A percentile compares a stretch with the other conserved stretches of the same genome.
phyloP scores from a whole-genome alignment of 1,284 basidiomycete species.

The Takashimella tepidaria region DNA sequence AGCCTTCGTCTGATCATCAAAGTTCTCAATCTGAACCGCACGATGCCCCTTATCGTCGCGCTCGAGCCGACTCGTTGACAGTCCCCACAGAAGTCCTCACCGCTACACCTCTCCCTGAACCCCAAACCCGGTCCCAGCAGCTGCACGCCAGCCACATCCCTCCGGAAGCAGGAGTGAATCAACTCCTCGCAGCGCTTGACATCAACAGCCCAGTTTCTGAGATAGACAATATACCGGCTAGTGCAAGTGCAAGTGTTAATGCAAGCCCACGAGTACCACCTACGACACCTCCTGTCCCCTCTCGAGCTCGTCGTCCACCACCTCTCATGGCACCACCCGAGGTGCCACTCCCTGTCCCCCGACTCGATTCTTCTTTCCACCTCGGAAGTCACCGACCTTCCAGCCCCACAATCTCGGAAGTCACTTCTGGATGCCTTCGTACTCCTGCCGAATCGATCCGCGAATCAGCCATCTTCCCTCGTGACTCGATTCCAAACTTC shows the following conservation, averaged over 20 bases:
- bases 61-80: conserved; percentile 25
- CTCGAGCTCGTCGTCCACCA: neutral
- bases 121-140: neutral
- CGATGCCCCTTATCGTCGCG: conserved; percentile 15
- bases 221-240: neutral
- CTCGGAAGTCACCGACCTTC: conserved; percentile 16
- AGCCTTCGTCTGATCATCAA: conserved; percentile 57
- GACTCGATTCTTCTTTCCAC: conserved; percentile 2
- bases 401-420: conserved; percentile 32
- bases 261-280: neutral
- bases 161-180: neutral
- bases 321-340: conserved; percentile 8
- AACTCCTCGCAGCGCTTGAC: conserved; percentile 8
- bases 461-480: conserved; percentile 10
- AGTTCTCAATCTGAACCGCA: conserved; percentile 68
- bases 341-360: conserved; percentile 8
- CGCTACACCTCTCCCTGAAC: neutral
- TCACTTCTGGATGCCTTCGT: conserved; percentile 23
- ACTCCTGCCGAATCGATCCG: conserved; percentile 31
- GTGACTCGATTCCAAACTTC: conserved; percentile 1
- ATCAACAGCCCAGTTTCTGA: neutral
- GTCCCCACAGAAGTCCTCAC: conserved; percentile 1
- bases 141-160: conserved; percentile 1
- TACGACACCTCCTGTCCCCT: neutral
- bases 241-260: neutral